Evolutionary conservation across 73 alveolate species (phyloP), one percentile per base, ranked within the genome.

Genomic region (Symbiodinium pilosum): DNA sequence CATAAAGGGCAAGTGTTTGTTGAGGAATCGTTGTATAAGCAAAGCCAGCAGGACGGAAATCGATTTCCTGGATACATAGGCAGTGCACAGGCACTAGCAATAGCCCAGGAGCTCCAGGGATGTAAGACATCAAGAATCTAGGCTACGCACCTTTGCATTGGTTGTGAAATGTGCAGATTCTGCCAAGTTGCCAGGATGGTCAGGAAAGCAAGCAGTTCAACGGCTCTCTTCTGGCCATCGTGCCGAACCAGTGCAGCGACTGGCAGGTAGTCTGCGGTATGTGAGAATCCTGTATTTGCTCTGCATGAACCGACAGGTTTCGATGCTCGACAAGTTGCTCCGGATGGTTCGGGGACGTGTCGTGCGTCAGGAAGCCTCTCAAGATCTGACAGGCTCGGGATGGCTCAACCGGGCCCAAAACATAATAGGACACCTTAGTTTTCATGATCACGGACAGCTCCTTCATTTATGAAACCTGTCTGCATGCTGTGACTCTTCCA

Each of bases 271-370:
- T 47, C 59, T 14, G 59, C 59, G 59, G 14, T 6, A 14, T 6
- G 59, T 47, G 21, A 47, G 14, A 47, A 14, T n/a, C n/a, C n/a
- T 14, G 59, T 47, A 47, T 6, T 14, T 47, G 59, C 59, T 6
- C 6, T 6, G 21, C 14, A 14, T 47, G 6, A 6, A 47, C 14
- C 21, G 21, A 47, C 81, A 91, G 97, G 97, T 91, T 20, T 36
- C 38, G 40, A 42, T 36, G 52, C 97, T 91, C 30, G 18, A 32
- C 32, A 83, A 91, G 43, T n/a, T 91, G 81, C 38, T 91, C 75
- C 75, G 71, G 42, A 68, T 91, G n/a, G 88, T 91, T 39, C 81
- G 81, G 7, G 97, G 54, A 28, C 54, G 43, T 20, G 88, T 91
- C 73, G 43, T 21, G 43, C 69, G 94, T 28, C 20, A 64, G 30